Base-by-base conservation (phyloP, 2,329 filamentous ascomycete species). In the Paramyrothecium sp. region DNA sequence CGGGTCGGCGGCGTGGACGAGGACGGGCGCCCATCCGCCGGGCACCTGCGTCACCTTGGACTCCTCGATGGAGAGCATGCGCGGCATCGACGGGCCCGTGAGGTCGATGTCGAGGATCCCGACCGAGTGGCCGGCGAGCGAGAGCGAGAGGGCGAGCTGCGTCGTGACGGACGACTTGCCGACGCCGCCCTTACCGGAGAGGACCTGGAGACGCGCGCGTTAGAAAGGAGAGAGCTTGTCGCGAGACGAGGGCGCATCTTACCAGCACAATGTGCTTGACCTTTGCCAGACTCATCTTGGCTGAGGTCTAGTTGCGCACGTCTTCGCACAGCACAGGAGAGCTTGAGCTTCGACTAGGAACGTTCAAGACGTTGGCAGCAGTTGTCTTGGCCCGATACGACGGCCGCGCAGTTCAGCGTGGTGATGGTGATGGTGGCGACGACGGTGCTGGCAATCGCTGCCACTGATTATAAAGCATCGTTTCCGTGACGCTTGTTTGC, bases 91-190 rank as follows among this genome's bases (percentile, higher is more conserved):
- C 17, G 95, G 95, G 1, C 95, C 95, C 1, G 95, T 99, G 19
- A 99, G 84, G 72, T 99, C 95, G 70, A 98, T 89, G 72, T 99
- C 95, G 64, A 99, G 89, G 26, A 99, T 92, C 54, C 95, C 95
- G 48, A 98, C 94, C 0, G 91, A 92, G 71, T 94, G 85, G 57
- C 94, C 94, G 61, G 91, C 86, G 1, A 95, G 83, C 2, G 92
- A 89, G 33, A 99, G 86, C 1, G 93, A 92, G 41, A 99, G 85
- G 10, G 95, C 95, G 17, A 99, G 87, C 73, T 99, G 95, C 1
- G 94, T 96, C 1, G 95, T 98, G n/a, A 97, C 88, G 54, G 92
- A 97, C 48, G 94, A 98, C 80, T 99, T 99, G 58, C 95, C 95
- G 20, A 99, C 95, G 65, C 95, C 95, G 69, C 95, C 95, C 83